Conservation (phyloP, 768 basidiomycete species). For the Termitomyces sp. region DNA sequence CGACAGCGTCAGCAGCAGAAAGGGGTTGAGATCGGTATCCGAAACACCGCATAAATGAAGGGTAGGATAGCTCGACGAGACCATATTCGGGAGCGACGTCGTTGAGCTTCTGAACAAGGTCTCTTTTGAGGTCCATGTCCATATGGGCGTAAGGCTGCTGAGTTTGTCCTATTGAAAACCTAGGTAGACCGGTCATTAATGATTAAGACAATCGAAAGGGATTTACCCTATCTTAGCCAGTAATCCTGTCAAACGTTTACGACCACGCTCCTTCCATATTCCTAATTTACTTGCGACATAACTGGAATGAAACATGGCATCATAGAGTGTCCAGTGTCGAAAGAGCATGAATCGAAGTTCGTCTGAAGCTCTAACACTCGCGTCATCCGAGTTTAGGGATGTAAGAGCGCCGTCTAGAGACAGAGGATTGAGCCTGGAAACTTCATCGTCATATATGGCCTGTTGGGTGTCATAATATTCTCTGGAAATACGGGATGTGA, state of each 20-base stretch:
- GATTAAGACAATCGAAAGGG: constrained; percentile 1
- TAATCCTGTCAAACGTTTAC: constrained; percentile 84
- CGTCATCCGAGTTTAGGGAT: constrained; percentile 77
- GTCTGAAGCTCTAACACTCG: constrained; percentile 75
- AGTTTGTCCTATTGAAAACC: constrained; percentile 91
- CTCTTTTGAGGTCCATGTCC: constrained; percentile 90
- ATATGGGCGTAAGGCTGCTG: constrained; percentile 94
- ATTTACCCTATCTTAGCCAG: constrained; percentile 97
- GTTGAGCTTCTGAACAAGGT: constrained; percentile 77
- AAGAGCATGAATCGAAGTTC: constrained; percentile 94
- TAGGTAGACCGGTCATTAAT: constrained; percentile 24
- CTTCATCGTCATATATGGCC: constrained; percentile 83
- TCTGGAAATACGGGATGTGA: constrained; percentile 82
- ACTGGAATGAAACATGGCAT: constrained; percentile 96
- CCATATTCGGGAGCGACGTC: constrained; percentile 94
- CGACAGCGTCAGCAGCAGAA: constrained; percentile 91
- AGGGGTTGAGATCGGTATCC: constrained; percentile 87
- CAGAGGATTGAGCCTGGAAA: constrained; percentile 81
- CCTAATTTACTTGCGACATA: constrained; percentile 95
- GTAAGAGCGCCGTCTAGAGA: constrained; percentile 35
- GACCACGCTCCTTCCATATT: constrained; percentile 93
- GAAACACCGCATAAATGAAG: constrained; percentile 89
- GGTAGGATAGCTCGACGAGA: constrained; percentile 88
- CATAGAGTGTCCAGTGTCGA: constrained; percentile 97
- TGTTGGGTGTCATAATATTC: constrained; percentile 82